Evolutionary conservation across 306 rosid genomes (phyloP), one percentile per base, ranked within the genome.

Genomic region (Rubus idaeus): DNA sequence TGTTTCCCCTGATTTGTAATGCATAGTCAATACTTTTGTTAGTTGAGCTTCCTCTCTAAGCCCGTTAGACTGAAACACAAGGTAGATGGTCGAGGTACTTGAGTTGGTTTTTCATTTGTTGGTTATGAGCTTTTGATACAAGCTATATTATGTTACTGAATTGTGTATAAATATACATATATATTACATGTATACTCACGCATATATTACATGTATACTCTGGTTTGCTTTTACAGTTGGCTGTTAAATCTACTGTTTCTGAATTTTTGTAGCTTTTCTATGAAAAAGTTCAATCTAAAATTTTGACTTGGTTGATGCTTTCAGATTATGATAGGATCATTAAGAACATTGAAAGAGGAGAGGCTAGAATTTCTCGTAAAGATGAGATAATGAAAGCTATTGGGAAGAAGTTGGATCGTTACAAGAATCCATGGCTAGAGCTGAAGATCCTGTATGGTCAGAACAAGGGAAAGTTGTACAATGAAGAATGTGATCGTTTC

Each of bases 331-430:
- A 95, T 82, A 88, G 99, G 81, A 95, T 95, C 79, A 87, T 95
- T 56, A 95, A 95, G 83, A 95, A 95, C 86, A 95, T 95, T 12
- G 99, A 95, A 86, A 92, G 99, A 86, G 99, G 99, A 62, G 99
- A 95, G 84, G 96, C 97, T 0, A 91, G 99, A 81, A 95, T 95
- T 83, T 90, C 99, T 20, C 92, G 97, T 37, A 95, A 95, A 70
- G 99, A 95, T 79, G 99, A 95, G 86, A 95, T 95, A 79, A 95
- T 90, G 99, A 95, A 95, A 81, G 99, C 99, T 70, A 90, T 95
- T 78, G 99, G 97, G 71, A 95, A 95, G 89, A 95, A 95, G 86
- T 81, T 95, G 89, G 97, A 92, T 75, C 96, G 97, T 74, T 95
- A 95, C 88, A 95, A 92, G 91, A 95, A 95, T 86, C 99, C 99